These are phyloP conservation scores for Tylopilus sp. DNA, from an alignment of 768 basidiomycete species.

Conservation along the genomic window DNA sequence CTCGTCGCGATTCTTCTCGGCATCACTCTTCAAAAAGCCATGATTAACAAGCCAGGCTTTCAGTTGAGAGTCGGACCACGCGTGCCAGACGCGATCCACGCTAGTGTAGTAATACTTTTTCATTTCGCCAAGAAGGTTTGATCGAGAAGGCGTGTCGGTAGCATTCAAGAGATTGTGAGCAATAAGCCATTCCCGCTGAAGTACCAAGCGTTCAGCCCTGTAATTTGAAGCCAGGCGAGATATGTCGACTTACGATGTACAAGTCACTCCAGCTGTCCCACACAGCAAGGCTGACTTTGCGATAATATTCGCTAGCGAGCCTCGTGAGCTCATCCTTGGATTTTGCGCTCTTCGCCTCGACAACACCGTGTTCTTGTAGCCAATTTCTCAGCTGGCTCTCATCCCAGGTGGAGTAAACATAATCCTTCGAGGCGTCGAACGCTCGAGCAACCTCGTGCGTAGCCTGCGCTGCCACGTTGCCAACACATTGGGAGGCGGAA, in stretches of 20 bases:
- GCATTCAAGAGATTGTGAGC: constrained; percentile 70
- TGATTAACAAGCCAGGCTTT: constrained; percentile 78
- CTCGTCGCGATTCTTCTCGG: constrained; percentile 67
- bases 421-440: constrained; percentile 78
- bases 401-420: constrained; percentile 87
- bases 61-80: constrained; percentile 79
- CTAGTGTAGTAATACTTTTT: constrained; percentile 70
- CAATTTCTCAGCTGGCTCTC: constrained; percentile 70
- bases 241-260: constrained; percentile 55
- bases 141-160: constrained; percentile 47
- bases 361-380: constrained; percentile 69
- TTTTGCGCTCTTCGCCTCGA: constrained; percentile 53
- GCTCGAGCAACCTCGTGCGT: constrained; percentile 46
- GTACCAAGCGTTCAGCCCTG: not conserved
- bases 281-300: constrained; percentile 54
- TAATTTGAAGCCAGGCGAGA: not conserved
- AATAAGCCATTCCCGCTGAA: constrained; percentile 80
- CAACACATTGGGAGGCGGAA: constrained; percentile 38
- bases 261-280: constrained; percentile 89
- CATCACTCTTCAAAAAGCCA: constrained; percentile 67
- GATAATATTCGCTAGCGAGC: constrained; percentile 69
- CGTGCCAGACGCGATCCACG: constrained; percentile 51
- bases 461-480: constrained; percentile 47
- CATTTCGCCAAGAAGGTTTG: constrained; percentile 64
- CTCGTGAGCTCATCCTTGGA: constrained; percentile 64